Percentiles rank a stretch among this genome's conserved stretches.
phyloP scores from a whole-genome alignment of 2,329 filamentous ascomycete genomes.

The Arthrobotrys sinensis region DNA sequence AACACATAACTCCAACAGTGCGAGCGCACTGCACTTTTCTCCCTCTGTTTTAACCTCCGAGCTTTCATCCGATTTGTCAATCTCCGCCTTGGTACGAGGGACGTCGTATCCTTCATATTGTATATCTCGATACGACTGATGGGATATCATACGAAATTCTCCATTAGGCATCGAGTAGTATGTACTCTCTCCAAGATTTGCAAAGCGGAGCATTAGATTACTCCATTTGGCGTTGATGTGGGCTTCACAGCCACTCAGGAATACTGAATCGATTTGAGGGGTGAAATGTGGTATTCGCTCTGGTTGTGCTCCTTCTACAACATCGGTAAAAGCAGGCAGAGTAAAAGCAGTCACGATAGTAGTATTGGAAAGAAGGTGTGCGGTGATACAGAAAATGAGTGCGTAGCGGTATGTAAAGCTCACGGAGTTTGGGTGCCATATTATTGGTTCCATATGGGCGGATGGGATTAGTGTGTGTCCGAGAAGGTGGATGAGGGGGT shows the following conservation, averaged over 20 bases:
- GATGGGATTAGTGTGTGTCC: slow-evolving; percentile 21
- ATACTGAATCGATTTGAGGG: not conserved
- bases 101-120: slow-evolving; percentile 3
- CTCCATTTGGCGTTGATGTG: not conserved
- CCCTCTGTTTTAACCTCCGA: not conserved
- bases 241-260: not conserved
- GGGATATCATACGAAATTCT: not conserved
- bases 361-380: slow-evolving; percentile 9
- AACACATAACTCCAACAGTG: slow-evolving; percentile 32
- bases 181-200: not conserved
- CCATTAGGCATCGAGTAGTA: not conserved
- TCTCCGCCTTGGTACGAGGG: not conserved
- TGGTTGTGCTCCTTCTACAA: not conserved
- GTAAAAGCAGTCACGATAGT: not conserved
- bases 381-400: slow-evolving; percentile 34
- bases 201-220: not conserved
- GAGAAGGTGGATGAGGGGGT: slow-evolving; percentile 34
- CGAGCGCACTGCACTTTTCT: slow-evolving; percentile 2
- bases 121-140: slow-evolving; percentile 1
- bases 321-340: not conserved
- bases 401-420: slow-evolving; percentile 25
- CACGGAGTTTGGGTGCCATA: not conserved
- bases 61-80: not conserved
- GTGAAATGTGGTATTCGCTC: not conserved
- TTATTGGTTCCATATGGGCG: not conserved